Evolutionary conservation across 352 stramenopile genomes (phyloP), one percentile per base, ranked within the genome.

Genomic region (Phytophthora ohioensis): DNA sequence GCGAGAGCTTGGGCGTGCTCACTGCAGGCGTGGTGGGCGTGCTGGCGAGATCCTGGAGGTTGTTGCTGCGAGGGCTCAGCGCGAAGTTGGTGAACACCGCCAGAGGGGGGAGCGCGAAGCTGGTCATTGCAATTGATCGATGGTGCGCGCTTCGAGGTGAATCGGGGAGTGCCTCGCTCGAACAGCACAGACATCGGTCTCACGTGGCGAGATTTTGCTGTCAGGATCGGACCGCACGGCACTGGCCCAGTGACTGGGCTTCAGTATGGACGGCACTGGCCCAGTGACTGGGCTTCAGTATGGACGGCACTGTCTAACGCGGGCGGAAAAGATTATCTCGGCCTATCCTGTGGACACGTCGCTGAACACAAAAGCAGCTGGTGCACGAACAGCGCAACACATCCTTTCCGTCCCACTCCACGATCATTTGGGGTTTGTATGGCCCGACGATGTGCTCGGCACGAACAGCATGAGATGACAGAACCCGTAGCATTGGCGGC

Each of bases 391-490:
- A 66, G 58, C 58, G 21, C 58, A 66, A 66, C 42, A 54, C 43
- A 53, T 67, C 47, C 31, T 27, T 46, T 36, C 4, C 17, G 10
- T 46, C 52, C 35, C 52, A 43, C 30, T 43, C n/a, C 45, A 4
- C 21, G 39, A 2, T 27, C 45, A 57, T 46, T 65, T 65, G 57
- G 32, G 45, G 2, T 42, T 45, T 56, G 57, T 65, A 65, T 57
- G 17, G 21, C n/a, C 13, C 32, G 12, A 48, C 42, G 61, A 69
- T 69, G 41, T 69, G 61, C 34, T 69, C 17, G 51, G 52, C 61
- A 69, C 61, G 52, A 69, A 69, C 51, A 63, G 34, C 52, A 69
- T 63, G 61, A 69, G 61, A 69, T 69, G 61, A 69, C 61, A 57
- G 35, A 63, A 69, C 27, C 3, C 42, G 61, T 62, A 31, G 31